Evolutionary conservation across 2,329 filamentous ascomycete genomes (phyloP).

Genomic region (Chaetothyriales sp.): DNA sequence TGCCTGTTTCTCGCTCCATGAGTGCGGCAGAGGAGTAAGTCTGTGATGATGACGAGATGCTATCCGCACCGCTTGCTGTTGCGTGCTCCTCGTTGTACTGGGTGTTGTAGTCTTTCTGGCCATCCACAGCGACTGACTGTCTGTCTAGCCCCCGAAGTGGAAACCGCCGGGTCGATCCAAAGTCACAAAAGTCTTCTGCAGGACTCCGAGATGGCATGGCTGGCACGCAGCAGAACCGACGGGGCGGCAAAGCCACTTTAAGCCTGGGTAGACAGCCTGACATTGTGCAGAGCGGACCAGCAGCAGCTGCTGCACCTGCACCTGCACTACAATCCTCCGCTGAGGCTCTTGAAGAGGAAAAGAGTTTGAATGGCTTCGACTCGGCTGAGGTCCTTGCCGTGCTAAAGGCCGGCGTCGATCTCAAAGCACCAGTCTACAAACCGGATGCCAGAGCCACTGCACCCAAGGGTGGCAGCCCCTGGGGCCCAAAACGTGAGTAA

Average conservation of each 20-base stretch:
- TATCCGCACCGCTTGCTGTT: not conserved
- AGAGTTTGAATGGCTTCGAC: slow-evolving; percentile 31
- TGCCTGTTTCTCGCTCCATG: not conserved
- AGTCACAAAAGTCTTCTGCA: slow-evolving; percentile 8
- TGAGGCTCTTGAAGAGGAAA: slow-evolving; percentile 18
- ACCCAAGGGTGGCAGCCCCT: slow-evolving; percentile 24
- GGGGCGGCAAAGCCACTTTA: slow-evolving; percentile 8
- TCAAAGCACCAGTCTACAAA: slow-evolving; percentile 26
- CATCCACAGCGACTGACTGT: not conserved
- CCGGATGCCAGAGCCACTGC: slow-evolving; percentile 6
- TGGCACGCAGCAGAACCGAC: slow-evolving; percentile 6
- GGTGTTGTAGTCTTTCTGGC: not conserved
- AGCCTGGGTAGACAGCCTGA: slow-evolving; percentile 7
- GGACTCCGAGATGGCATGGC: slow-evolving; percentile 10
- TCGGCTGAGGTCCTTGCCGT: slow-evolving; percentile 26
- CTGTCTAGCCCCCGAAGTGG: not conserved
- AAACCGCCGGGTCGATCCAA: not conserved
- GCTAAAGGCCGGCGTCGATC: slow-evolving; percentile 28
- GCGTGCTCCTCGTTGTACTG: not conserved
- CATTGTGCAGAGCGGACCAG: not conserved
- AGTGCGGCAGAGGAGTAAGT: not conserved
- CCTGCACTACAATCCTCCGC: not conserved
- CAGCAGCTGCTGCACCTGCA: not conserved
- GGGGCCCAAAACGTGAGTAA: slow-evolving; percentile 30
- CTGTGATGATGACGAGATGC: not conserved